Percentiles rank a stretch among this genome's conserved stretches.
Conservation (phyloP, 768 basidiomycete genomes). For the Podaxis sp. region DNA sequence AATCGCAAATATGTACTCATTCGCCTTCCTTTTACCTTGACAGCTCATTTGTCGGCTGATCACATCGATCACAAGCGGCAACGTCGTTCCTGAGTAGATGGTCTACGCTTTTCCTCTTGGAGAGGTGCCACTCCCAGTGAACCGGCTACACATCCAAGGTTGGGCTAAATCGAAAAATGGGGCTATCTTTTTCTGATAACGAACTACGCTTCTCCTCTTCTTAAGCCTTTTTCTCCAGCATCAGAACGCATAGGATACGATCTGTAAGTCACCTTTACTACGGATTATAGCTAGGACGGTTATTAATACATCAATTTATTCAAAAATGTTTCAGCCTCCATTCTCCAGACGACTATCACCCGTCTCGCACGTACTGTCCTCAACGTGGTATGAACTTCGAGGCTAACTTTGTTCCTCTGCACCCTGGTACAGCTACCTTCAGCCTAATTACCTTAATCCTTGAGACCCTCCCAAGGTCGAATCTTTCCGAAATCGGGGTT, state of each 20-base stretch:
- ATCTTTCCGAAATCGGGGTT: background rate
- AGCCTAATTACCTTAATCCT: too few species aligned
- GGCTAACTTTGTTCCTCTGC: too few species aligned
- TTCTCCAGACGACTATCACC: background rate
- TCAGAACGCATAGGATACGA: background rate
- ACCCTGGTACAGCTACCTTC: too few species aligned
- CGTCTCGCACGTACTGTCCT: too few species aligned
- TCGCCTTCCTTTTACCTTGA: background rate
- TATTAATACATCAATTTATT: background rate
- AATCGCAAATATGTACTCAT: background rate
- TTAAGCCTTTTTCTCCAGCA: background rate
- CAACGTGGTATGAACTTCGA: too few species aligned
- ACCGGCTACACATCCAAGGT: background rate
- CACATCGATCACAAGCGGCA: background rate
- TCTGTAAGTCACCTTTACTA: slow-evolving; percentile 2
- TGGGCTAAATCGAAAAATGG: slow-evolving; percentile 3
- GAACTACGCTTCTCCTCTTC: background rate
- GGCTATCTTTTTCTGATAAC: background rate
- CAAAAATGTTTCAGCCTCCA: background rate
- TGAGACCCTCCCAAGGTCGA: background rate
- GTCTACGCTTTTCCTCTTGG: background rate
- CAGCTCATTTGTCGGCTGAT: background rate
- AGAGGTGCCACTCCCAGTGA: background rate
- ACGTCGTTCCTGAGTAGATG: background rate
- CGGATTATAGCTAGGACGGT: background rate